phyloP scores from a whole-genome alignment of 78 protist species.

The Dictyostelium capitatum region DNA sequence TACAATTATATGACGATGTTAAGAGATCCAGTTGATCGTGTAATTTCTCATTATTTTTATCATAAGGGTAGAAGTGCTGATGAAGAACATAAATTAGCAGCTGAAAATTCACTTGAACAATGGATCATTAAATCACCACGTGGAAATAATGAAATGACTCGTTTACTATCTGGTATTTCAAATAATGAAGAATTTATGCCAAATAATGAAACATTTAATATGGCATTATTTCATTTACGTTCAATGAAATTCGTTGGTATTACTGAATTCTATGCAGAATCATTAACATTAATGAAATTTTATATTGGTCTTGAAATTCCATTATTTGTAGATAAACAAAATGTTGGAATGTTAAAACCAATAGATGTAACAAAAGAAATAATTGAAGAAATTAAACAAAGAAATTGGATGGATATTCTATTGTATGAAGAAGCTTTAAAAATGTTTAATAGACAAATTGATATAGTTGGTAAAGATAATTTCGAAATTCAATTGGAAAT shows the following conservation, averaged over 20 bases:
- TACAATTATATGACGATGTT: slow-evolving; percentile 31
- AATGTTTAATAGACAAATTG: slow-evolving; percentile 57
- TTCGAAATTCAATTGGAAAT: neutral
- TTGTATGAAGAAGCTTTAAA: slow-evolving; percentile 29
- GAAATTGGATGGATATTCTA: slow-evolving; percentile 19
- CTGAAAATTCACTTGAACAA: neutral
- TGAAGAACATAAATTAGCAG: neutral
- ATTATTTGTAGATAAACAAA: neutral
- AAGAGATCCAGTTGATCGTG: slow-evolving; percentile 62
- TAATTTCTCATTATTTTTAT: slow-evolving; percentile 27
- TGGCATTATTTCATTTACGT: neutral
- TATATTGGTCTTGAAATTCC: neutral
- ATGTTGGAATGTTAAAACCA: neutral
- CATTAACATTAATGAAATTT: slow-evolving; percentile 17
- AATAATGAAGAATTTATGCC: neutral
- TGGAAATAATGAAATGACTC: slow-evolving; percentile 32
- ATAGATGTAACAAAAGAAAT: neutral
- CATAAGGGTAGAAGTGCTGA: neutral
- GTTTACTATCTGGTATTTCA: slow-evolving; percentile 33
- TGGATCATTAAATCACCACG: slow-evolving; percentile 18
- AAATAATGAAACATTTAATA: neutral
- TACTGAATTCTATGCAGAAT: slow-evolving; percentile 32
- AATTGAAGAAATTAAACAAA: neutral
- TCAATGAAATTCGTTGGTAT: slow-evolving; percentile 46
- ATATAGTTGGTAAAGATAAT: slow-evolving; percentile 44